phyloP scores from a whole-genome alignment of 352 stramenopile genomes.

The Pythium chondricola region DNA sequence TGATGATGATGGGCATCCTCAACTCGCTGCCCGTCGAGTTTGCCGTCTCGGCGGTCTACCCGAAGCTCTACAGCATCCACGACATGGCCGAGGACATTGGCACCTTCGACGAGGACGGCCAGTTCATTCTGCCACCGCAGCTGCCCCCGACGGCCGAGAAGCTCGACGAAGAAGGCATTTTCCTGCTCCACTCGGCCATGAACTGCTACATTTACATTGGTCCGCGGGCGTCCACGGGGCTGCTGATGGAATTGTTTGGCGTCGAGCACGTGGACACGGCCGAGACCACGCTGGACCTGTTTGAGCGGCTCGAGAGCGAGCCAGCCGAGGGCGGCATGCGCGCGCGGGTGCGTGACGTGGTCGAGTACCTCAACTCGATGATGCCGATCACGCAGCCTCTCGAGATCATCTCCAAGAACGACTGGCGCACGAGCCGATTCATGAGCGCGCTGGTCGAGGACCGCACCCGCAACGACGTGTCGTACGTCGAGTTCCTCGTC shows the following conservation, averaged over 20 bases:
- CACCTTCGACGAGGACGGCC: conserved; percentile 67
- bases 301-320: conserved; percentile 57
- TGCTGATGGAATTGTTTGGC: conserved; percentile 81
- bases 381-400: conserved; percentile 80
- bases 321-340: conserved; percentile 45
- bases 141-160: conserved; percentile 82
- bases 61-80: conserved; percentile 84
- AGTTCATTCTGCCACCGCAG: conserved; percentile 70
- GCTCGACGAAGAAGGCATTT: conserved; percentile 79
- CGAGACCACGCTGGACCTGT: conserved; percentile 61
- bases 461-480: conserved; percentile 78
- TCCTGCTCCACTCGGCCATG: conserved; percentile 83
- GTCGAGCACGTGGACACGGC: conserved; percentile 73
- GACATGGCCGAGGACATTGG: conserved; percentile 78
- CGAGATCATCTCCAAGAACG: conserved; percentile 80
- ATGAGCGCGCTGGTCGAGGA: conserved; percentile 86
- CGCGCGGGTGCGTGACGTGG: conserved; percentile 57
- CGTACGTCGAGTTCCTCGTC: conserved; percentile 88
- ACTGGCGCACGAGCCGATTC: conserved; percentile 79
- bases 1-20: conserved; percentile 80
- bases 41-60: conserved; percentile 83
- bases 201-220: conserved; percentile 88
- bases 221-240: conserved; percentile 49
- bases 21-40: conserved; percentile 79
- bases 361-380: conserved; percentile 76